These are phyloP conservation scores for Akanthomyces lecanii DNA, from an alignment of 2,329 filamentous ascomycete species.

Conservation along the genomic window DNA sequence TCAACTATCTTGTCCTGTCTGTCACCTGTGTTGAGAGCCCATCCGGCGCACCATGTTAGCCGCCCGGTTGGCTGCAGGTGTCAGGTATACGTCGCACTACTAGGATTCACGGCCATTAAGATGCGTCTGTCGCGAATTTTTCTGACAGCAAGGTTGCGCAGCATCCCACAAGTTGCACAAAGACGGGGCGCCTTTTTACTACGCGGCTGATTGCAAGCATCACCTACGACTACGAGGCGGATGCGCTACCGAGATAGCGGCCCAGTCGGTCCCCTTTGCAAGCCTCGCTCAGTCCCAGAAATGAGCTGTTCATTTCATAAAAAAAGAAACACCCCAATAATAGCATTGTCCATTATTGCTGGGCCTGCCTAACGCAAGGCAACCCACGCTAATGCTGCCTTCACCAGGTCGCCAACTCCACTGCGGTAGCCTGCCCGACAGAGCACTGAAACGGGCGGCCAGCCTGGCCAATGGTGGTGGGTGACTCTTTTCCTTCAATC, in stretches of 20 bases:
- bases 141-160: too few relatives aligned
- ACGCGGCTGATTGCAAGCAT: too few relatives aligned
- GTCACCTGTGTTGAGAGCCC: not conserved
- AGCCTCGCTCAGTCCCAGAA: too few relatives aligned
- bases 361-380: not conserved
- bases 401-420: not conserved
- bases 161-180: too few relatives aligned
- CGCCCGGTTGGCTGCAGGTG: not conserved
- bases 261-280: too few relatives aligned
- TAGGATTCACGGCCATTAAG: not conserved
- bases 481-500: not conserved
- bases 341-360: too few relatives aligned
- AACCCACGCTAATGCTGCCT: not conserved
- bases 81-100: not conserved
- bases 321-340: too few relatives aligned
- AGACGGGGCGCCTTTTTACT: too few relatives aligned
- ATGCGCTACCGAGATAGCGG: too few relatives aligned
- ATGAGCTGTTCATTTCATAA: too few relatives aligned
- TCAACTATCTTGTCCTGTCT: not conserved
- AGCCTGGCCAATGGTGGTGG: not conserved
- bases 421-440: not conserved
- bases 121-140: too few relatives aligned
- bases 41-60: not conserved
- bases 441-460: conserved; percentile 1
- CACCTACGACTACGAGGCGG: too few relatives aligned